These are phyloP conservation scores for Diaporthe sp. DNA, from an alignment of 2,329 filamentous ascomycete genomes.

Conservation along the genomic window DNA sequence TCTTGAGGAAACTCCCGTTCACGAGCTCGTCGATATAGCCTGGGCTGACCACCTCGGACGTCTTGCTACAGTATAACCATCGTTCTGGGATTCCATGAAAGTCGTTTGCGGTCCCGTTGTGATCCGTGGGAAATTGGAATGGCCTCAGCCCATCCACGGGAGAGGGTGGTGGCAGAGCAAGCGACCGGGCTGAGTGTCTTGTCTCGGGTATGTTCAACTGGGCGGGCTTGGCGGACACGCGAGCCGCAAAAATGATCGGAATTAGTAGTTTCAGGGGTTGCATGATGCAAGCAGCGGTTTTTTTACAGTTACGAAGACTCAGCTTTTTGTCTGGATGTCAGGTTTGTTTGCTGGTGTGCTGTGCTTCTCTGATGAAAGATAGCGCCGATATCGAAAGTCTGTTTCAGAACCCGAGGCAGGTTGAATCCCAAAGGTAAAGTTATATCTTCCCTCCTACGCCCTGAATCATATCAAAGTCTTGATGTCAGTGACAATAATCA, in stretches of 20 bases:
- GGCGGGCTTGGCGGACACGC: background rate
- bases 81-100: background rate
- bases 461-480: background rate
- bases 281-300: background rate
- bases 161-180: background rate
- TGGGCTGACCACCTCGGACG: background rate
- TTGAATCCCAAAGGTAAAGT: background rate
- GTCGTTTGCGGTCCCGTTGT: background rate
- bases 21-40: background rate
- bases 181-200: no score
- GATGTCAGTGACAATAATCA: background rate
- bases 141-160: background rate
- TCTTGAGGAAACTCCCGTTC: background rate
- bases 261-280: background rate
- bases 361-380: background rate
- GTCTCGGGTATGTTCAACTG: background rate
- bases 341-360: background rate
- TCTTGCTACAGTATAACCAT: background rate
- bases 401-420: background rate
- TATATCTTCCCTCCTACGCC: background rate
- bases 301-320: background rate
- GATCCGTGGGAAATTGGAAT: background rate
- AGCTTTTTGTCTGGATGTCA: background rate
- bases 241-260: background rate
- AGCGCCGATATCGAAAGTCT: background rate